phyloP scores from a whole-genome alignment of 495 filamentous ascomycete genomes.

The Aspergillus diversus region DNA sequence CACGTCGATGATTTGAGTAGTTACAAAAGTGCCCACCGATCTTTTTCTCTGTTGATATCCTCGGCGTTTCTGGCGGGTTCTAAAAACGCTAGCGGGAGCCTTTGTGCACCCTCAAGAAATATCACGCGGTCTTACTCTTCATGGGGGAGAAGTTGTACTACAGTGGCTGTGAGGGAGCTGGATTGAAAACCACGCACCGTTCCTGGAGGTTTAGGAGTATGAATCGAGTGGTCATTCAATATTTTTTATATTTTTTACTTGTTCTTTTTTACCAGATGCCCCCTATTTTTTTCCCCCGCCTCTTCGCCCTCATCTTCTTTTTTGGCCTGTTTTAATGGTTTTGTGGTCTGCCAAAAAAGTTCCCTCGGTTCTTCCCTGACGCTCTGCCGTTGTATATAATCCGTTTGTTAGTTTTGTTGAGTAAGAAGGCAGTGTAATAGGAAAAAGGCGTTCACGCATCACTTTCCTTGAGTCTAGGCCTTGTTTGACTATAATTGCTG shows the following conservation, averaged over 20 bases:
- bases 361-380: conserved; percentile 11
- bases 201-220: neutral
- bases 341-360: conserved; percentile 20
- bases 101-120: conserved; percentile 16
- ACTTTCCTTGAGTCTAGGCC: neutral
- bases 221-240: neutral
- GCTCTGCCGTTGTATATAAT: conserved; percentile 23
- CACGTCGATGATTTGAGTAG: conserved; percentile 21
- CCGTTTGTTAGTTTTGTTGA: conserved; percentile 5
- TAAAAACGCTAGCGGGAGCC: conserved; percentile 41
- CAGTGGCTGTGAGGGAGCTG: neutral
- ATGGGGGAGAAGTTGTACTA: conserved; percentile 7
- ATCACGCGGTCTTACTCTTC: conserved; percentile 1
- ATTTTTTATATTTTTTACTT: neutral
- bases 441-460: neutral
- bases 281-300: neutral
- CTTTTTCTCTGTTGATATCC: conserved; percentile 48
- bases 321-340: conserved; percentile 16
- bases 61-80: conserved; percentile 51
- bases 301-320: neutral
- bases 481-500: neutral
- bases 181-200: conserved; percentile 1
- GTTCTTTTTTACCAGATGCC: neutral
- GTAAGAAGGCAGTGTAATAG: neutral
- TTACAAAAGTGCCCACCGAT: conserved; percentile 31